A percentile compares a stretch with the other conserved stretches of the same genome.
phyloP scores from a whole-genome alignment of 2,329 filamentous ascomycete genomes.

The Diaporthe humulicola region DNA sequence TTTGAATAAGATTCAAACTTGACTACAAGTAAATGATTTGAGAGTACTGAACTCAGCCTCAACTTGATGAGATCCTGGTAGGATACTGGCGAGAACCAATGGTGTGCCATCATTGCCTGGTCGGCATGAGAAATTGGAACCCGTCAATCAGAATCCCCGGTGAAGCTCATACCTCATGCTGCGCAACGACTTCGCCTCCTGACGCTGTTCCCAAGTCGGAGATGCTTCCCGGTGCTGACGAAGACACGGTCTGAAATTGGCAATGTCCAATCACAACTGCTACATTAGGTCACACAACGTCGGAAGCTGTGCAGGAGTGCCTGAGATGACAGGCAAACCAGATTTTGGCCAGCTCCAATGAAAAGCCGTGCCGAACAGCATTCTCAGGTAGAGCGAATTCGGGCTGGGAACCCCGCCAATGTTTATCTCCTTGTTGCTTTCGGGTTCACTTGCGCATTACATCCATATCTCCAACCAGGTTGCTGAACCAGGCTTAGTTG shows the following conservation, averaged over 20 bases:
- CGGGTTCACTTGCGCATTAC: not conserved
- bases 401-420: not conserved
- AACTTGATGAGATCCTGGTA: too few species aligned
- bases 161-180: not conserved
- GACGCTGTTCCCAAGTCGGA: not conserved
- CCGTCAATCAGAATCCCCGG: not conserved
- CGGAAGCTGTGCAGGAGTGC: not conserved
- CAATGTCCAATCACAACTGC: not conserved
- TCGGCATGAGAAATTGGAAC: not conserved
- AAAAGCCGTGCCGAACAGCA: too few species aligned
- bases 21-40: too few species aligned
- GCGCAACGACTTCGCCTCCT: not conserved
- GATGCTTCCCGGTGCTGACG: not conserved
- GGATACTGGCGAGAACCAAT: too few species aligned
- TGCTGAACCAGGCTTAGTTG: not conserved
- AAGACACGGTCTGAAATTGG: not conserved
- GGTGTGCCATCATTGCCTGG: not conserved
- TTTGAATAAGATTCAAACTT: too few species aligned
- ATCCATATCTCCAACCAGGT: too few species aligned
- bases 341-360: slow-evolving; percentile 1
- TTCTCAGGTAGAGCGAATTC: too few species aligned
- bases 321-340: not conserved
- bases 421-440: not conserved
- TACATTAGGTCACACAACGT: not conserved
- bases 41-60: too few species aligned